These are phyloP conservation scores for Saposhnikovia divaricata DNA, from an alignment of 129 eudicot species.

Conservation along the genomic window DNA sequence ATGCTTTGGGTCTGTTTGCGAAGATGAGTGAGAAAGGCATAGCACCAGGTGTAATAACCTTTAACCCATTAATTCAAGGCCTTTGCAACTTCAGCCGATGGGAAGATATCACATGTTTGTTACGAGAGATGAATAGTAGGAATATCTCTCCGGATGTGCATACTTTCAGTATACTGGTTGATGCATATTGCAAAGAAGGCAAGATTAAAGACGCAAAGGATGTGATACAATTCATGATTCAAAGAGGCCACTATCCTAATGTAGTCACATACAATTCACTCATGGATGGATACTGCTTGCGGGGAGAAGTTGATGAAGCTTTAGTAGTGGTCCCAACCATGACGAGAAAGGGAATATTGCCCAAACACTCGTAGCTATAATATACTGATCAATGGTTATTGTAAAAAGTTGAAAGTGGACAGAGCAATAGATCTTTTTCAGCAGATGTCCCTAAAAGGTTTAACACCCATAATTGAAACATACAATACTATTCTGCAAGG, in stretches of 20 bases:
- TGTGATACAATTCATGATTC: not conserved
- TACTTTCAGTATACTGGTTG: no score
- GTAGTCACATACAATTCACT: not conserved
- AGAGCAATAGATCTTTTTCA: not conserved
- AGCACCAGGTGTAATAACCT: no score
- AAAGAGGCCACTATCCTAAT: not conserved
- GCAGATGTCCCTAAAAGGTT: not conserved
- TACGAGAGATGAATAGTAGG: no score
- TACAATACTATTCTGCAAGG: not conserved
- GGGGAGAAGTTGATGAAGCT: not conserved
- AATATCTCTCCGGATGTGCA: no score
- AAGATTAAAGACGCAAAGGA: no score
- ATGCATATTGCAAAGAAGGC: no score
- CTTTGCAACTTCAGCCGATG: no score
- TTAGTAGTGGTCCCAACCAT: not conserved
- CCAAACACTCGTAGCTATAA: not conserved
- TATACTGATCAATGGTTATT: not conserved
- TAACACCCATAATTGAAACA: not conserved
- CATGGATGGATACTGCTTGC: not conserved
- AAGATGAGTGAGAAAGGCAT: no score
- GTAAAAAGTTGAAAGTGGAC: not conserved
- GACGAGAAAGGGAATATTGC: not conserved
- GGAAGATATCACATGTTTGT: no score
- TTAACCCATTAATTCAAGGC: no score
- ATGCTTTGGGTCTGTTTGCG: no score